Base-by-base conservation (phyloP, 305 asterid species). In the Vinca major region DNA sequence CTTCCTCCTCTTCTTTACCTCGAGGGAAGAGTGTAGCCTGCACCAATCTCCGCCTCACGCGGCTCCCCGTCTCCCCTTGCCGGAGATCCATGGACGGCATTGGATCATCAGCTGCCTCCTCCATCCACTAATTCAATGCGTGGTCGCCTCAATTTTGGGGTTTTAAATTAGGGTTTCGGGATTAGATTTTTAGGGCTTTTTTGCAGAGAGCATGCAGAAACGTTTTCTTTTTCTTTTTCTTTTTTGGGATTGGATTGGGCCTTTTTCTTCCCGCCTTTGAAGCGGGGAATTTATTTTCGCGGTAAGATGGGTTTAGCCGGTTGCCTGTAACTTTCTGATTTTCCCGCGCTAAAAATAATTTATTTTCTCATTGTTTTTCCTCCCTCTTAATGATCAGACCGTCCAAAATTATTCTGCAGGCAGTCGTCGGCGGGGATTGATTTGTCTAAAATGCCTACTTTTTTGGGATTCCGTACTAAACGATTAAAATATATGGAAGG, bases 21-120 rank as follows among this genome's bases (percentile, higher is more conserved):
- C 73, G 83, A 7, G 94, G 86, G 75, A 89, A 89, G 74, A 89
- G 72, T 55, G 89, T 86, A 69, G 89, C 78, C 50, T 91, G 95
- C 63, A 89, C 92, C 71, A 89, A 77, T 75, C 88, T 78, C 53
- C 95, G 87, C 78, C 73, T 71, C 40, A 26, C 82, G 45, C 73
- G 78, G 60, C 71, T 78, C 74, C 63, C 84, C 74, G 82, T 85
- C 87, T 77, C 79, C 65, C 76, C 82, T 54, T 50, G 68, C 50
- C 13, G 68, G 63, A 45, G 62, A 47, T 57, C 75, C 70, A 19
- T 49, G 33, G 79, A 85, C 85, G 81, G 72, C 63, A 80, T 78
- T 60, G 68, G 33, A 26, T 26, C 57, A 19, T 80, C 85, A 69
- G 79, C 82, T 66, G 65, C 67, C 41, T 68, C 72, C 67, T 69